Evolutionary conservation across 768 basidiomycete genomes (phyloP).

Genomic region (Serendipita sp.): DNA sequence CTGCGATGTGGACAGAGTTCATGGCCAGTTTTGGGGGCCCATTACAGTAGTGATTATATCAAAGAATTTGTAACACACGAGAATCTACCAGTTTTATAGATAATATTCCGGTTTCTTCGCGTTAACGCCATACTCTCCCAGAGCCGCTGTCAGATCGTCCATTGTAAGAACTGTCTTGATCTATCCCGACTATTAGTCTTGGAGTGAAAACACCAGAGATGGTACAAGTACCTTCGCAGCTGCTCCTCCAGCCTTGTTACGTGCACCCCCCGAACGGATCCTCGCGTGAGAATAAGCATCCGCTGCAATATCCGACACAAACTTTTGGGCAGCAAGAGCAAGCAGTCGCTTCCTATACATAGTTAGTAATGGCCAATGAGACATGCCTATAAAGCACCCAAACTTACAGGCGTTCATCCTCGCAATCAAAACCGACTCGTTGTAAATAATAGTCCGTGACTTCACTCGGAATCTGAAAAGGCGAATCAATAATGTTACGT

Average conservation of each 20-base stretch:
- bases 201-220: neutral
- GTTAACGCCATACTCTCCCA: conserved; percentile 92
- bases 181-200: conserved; percentile 42
- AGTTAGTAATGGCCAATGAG: neutral
- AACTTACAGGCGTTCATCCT: conserved; percentile 77
- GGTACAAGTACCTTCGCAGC: conserved; percentile 40
- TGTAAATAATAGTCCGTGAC: conserved; percentile 97
- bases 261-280: conserved; percentile 55
- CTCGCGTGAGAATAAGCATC: conserved; percentile 98
- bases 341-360: conserved; percentile 70
- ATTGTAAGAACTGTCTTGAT: conserved; percentile 89
- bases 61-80: neutral
- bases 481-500: neutral
- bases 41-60: neutral
- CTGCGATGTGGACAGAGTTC: neutral
- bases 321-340: conserved; percentile 92
- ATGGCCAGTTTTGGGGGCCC: neutral
- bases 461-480: conserved; percentile 77
- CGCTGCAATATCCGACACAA: conserved; percentile 88
- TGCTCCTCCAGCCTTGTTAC: conserved; percentile 42
- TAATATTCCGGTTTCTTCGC: conserved; percentile 91
- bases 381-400: neutral
- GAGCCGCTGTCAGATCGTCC: conserved; percentile 88
- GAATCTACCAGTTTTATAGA: conserved; percentile 27
- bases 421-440: conserved; percentile 87